phyloP scores from a whole-genome alignment of 352 stramenopile species.

The Hyaloperonospora brassicae region DNA sequence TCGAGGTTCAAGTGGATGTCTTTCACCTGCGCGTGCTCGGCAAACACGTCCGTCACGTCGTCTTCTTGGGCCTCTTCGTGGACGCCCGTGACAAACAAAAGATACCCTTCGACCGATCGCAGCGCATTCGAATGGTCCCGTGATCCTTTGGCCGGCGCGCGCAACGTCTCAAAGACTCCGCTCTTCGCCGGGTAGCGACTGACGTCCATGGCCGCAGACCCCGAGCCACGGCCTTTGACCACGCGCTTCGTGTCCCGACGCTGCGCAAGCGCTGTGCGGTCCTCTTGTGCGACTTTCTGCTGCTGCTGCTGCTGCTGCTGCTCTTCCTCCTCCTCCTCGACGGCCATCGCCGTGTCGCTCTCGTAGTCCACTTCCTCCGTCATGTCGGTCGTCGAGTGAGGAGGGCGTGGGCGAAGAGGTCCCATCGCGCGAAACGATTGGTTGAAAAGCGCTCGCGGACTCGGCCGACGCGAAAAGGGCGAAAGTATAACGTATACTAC shows the following conservation, averaged over 20 bases:
- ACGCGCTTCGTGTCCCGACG: conserved; percentile 20
- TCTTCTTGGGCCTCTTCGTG: conserved; percentile 96
- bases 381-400: conserved; percentile 25
- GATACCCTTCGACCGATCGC: conserved; percentile 93
- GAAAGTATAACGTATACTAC: background rate
- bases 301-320: background rate
- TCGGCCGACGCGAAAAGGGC: too few relatives aligned
- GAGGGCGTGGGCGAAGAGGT: background rate
- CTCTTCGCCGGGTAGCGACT: conserved; percentile 62
- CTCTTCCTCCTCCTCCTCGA: conserved; percentile 69
- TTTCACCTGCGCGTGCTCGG: conserved; percentile 92
- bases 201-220: conserved; percentile 62
- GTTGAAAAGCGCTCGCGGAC: background rate
- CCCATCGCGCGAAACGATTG: background rate
- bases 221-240: conserved; percentile 65
- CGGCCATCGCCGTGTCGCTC: conserved; percentile 79
- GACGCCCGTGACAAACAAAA: conserved; percentile 92
- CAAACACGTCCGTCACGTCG: conserved; percentile 92
- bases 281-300: too few relatives aligned
- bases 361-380: conserved; percentile 83
- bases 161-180: conserved; percentile 78
- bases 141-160: conserved; percentile 3
- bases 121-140: conserved; percentile 48
- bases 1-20: conserved; percentile 95
- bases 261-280: background rate